Evolutionary conservation across 192 early-diverging fungal species (phyloP).

Genomic region (Backusella morwellensis): DNA sequence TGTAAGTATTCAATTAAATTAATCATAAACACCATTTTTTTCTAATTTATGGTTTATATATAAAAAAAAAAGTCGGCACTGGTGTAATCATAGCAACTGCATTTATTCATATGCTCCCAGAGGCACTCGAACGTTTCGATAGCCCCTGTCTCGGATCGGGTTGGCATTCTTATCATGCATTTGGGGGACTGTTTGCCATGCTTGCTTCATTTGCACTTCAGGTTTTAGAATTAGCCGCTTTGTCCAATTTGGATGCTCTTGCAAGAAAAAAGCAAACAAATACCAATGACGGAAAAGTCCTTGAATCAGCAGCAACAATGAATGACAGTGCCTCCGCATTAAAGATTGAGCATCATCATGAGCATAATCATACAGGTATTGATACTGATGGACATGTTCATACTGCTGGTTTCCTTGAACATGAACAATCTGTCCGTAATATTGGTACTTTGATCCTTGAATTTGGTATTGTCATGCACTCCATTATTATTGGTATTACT

Average conservation of each 20-base stretch:
- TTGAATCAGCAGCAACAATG: background rate
- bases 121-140: constrained; percentile 32
- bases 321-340: background rate
- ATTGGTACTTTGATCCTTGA: constrained; percentile 71
- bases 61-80: constrained; percentile 32
- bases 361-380: background rate
- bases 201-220: constrained; percentile 32
- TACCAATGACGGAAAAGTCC: background rate
- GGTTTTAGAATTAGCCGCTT: constrained; percentile 31
- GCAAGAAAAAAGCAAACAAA: background rate
- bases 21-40: background rate
- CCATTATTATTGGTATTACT: constrained; percentile 77
- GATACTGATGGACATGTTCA: constrained; percentile 23
- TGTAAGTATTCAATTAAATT: constrained; percentile 12
- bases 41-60: background rate
- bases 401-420: constrained; percentile 33
- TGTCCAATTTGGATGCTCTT: constrained; percentile 18
- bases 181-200: constrained; percentile 36
- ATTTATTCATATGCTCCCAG: constrained; percentile 73
- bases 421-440: constrained; percentile 32
- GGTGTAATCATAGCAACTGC: constrained; percentile 76
- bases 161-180: constrained; percentile 29
- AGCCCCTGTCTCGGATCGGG: constrained; percentile 32
- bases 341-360: background rate
- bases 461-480: constrained; percentile 75